These are phyloP conservation scores for Globisporangium polare DNA, from an alignment of 352 stramenopile species.

Conservation along the genomic window DNA sequence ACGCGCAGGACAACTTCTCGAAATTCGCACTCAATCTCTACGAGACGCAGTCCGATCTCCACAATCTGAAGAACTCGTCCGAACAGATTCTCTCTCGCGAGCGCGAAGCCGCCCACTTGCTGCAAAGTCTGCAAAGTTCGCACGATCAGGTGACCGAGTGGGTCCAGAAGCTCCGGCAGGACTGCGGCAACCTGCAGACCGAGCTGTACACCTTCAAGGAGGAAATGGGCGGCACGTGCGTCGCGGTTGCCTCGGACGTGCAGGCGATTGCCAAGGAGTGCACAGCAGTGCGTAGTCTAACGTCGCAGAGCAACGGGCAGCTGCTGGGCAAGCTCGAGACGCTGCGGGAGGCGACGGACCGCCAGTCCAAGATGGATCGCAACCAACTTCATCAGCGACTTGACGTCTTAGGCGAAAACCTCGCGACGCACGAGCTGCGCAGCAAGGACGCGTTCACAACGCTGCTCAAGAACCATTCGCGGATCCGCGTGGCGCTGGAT, in stretches of 20 bases:
- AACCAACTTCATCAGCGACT: slow-evolving; percentile 38
- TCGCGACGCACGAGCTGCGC: slow-evolving; percentile 34
- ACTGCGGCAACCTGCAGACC: slow-evolving; percentile 34
- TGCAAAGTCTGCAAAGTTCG: slow-evolving; percentile 37
- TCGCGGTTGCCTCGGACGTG: slow-evolving; percentile 39
- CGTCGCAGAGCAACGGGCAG: slow-evolving; percentile 39
- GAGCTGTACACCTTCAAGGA: slow-evolving; percentile 40
- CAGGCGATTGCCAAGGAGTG: slow-evolving; percentile 46
- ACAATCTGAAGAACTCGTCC: slow-evolving; percentile 30
- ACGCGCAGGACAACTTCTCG: slow-evolving; percentile 41
- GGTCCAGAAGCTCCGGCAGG: slow-evolving; percentile 35
- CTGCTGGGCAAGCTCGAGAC: slow-evolving; percentile 36
- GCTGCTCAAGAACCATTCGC: slow-evolving; percentile 48
- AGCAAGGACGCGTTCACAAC: slow-evolving; percentile 39
- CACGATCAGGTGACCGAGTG: slow-evolving; percentile 44
- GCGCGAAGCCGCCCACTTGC: slow-evolving; percentile 32
- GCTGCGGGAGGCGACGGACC: slow-evolving; percentile 40
- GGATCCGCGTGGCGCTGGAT: slow-evolving; percentile 46
- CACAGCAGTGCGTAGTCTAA: slow-evolving; percentile 20
- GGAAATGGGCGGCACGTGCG: slow-evolving; percentile 19
- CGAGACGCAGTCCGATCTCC: slow-evolving; percentile 43
- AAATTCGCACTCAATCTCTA: slow-evolving; percentile 46
- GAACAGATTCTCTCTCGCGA: slow-evolving; percentile 47
- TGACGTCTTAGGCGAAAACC: slow-evolving; percentile 35
- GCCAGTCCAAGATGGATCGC: slow-evolving; percentile 47